phyloP scores from a whole-genome alignment of 2,329 filamentous ascomycete genomes.

The Aspergillaceae sp. region DNA sequence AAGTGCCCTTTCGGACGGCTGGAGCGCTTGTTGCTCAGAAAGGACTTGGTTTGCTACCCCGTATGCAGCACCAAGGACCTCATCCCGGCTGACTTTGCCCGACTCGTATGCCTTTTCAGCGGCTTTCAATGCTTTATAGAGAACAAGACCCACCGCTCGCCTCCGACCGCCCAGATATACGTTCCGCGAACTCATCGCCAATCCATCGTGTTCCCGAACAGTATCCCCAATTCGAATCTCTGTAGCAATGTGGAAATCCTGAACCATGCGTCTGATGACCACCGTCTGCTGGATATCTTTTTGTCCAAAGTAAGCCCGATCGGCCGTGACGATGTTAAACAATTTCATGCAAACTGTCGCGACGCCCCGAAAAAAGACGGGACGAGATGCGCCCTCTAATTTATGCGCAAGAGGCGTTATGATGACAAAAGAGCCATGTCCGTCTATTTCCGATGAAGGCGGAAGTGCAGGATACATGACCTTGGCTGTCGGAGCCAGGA shows the following conservation, averaged over 20 bases:
- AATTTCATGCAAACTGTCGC: slow-evolving; percentile 94
- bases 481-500: slow-evolving; percentile 75
- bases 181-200: slow-evolving; percentile 88
- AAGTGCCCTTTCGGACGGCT: slow-evolving; percentile 52
- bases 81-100: slow-evolving; percentile 48
- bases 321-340: slow-evolving; percentile 72
- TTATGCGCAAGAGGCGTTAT: slow-evolving; percentile 76
- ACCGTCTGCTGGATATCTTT: slow-evolving; percentile 97
- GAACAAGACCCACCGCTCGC: slow-evolving; percentile 61
- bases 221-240: slow-evolving; percentile 68
- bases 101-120: slow-evolving; percentile 59
- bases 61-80: slow-evolving; percentile 65
- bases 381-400: slow-evolving; percentile 75
- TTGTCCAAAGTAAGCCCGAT: slow-evolving; percentile 86
- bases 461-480: slow-evolving; percentile 84
- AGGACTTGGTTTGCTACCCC: slow-evolving; percentile 49
- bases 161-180: slow-evolving; percentile 77
- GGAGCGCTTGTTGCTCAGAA: slow-evolving; percentile 54
- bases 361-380: slow-evolving; percentile 93
- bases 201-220: slow-evolving; percentile 65
- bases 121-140: slow-evolving; percentile 59
- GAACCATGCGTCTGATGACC: slow-evolving; percentile 75
- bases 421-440: slow-evolving; percentile 79
- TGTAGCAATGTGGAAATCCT: slow-evolving; percentile 74
- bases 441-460: slow-evolving; percentile 61